Evolutionary conservation across 2,329 filamentous ascomycete species (phyloP), one percentile per base, ranked within the genome.

Genomic region (Exophiala oligosperma): DNA sequence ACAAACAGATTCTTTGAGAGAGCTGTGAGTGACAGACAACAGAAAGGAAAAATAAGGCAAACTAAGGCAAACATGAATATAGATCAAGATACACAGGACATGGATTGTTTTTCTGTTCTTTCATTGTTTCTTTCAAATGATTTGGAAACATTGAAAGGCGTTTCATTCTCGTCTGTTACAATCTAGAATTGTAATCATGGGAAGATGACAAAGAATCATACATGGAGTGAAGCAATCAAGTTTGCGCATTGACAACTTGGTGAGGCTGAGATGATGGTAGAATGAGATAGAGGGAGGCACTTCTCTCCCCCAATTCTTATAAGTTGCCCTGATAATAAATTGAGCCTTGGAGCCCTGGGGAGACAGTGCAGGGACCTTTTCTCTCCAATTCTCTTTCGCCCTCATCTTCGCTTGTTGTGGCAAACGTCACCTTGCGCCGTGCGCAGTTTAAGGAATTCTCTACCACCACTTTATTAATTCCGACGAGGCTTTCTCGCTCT

Each of bases 351-450:
- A 7, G 26, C 3, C 26, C 26, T 28, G n/a, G 3, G 26, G 26
- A 28, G 26, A 17, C n/a, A 47, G 23, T 2, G 44, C 44, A 29
- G 32, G 26, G n/a, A 14, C 21, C 21, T 9, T 41, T 21, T 17
- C 14, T 37, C 35, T 37, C 35, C 14, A 37, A 17, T 17, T 17
- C 35, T 23, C 38, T 4, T 14, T 17, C 38, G 14, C 38, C 37
- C 11, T 40, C 37, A 11, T 17, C 6, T 47, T 48, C 26, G 17
- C 44, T 48, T 48, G 12, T 4, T 48, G 46, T 48, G 46, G 46
- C 46, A 48, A 48, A 48, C 46, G 46, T 48, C 46, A 48, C 46
- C 32, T 48, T 35, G 29, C 29, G 26, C 17, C 44, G 17, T 24
- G 44, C 44, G 46, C 46, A 48, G 24, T 32, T 17, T 26, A 4